Conservation (phyloP, 1,284 basidiomycete genomes). For the Melampsora americana region DNA sequence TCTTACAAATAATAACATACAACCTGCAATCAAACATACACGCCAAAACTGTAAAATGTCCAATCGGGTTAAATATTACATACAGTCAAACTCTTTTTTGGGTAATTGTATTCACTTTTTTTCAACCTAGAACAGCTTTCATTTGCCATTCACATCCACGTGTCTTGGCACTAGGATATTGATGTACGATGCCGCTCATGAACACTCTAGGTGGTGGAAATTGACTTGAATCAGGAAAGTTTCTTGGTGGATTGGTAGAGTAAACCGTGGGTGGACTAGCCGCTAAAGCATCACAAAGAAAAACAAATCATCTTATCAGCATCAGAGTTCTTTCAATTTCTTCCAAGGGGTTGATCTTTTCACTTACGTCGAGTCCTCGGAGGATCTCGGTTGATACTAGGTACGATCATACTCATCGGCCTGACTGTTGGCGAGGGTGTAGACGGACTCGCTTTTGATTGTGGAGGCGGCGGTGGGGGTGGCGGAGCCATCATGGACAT, state of each 20-base stretch:
- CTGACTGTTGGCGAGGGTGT: constrained; percentile 7
- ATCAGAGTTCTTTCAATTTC: neutral
- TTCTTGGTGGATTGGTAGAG: constrained; percentile 36
- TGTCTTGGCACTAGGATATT: constrained; percentile 33
- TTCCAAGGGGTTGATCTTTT: neutral
- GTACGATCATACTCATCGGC: constrained; percentile 34
- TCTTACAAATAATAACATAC: too few relatives aligned
- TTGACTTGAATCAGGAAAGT: constrained; percentile 30
- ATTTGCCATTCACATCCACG: constrained; percentile 39
- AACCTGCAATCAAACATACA: too few relatives aligned
- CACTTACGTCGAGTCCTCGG: constrained; percentile 35
- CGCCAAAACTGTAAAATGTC: too few relatives aligned
- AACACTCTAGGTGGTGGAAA: constrained; percentile 40
- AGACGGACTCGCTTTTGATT: neutral
- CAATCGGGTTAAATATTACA: too few relatives aligned
- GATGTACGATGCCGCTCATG: constrained; percentile 18
- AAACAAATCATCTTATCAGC: neutral
- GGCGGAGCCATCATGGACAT: neutral
- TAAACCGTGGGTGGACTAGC: constrained; percentile 34
- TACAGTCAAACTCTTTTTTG: too few relatives aligned
- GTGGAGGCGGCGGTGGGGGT: constrained; percentile 1
- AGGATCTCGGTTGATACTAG: constrained; percentile 10
- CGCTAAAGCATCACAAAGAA: constrained; percentile 1
- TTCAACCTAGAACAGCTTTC: constrained; percentile 18
- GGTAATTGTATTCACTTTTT: too few relatives aligned